These are phyloP conservation scores for Hypomyces rosellus DNA, from an alignment of 2,329 filamentous ascomycete genomes.

Conservation along the genomic window DNA sequence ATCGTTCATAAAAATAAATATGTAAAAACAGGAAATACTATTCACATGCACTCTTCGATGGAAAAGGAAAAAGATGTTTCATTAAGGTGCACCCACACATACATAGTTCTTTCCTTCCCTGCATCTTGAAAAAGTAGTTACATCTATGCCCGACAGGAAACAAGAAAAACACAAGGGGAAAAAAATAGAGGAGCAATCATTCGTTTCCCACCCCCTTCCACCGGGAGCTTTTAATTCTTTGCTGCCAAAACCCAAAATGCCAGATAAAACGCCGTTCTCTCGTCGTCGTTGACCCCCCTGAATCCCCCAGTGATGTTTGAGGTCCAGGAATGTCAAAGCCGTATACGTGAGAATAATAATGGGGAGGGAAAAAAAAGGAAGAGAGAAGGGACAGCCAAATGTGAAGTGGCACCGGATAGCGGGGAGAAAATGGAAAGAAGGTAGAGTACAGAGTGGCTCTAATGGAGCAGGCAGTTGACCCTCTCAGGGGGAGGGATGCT, in stretches of 20 bases:
- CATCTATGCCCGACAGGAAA: too few species aligned
- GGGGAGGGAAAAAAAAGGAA: not conserved
- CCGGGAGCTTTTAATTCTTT: not conserved
- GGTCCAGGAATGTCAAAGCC: too few species aligned
- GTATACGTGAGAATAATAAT: not conserved
- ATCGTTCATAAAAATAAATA: not conserved
- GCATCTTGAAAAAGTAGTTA: too few species aligned
- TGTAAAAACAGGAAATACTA: not conserved
- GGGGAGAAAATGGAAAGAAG: not conserved
- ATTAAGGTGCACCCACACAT: too few species aligned
- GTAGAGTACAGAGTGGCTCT: not conserved
- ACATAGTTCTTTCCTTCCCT: too few species aligned
- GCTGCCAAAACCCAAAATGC: not conserved
- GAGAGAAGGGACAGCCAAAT: not conserved
- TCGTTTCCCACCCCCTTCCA: not conserved
- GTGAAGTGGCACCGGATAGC: not conserved
- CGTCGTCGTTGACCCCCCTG: not conserved
- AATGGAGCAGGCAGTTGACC: too few species aligned
- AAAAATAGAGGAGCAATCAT: not conserved
- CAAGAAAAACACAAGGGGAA: too few species aligned
- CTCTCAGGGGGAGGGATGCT: not conserved
- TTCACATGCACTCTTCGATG: not conserved
- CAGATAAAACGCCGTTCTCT: not conserved
- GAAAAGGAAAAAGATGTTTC: too few species aligned
- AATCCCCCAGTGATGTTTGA: too few species aligned